Evolutionary conservation across 768 basidiomycete species (phyloP).

Genomic region (Tephrocybe rancida): DNA sequence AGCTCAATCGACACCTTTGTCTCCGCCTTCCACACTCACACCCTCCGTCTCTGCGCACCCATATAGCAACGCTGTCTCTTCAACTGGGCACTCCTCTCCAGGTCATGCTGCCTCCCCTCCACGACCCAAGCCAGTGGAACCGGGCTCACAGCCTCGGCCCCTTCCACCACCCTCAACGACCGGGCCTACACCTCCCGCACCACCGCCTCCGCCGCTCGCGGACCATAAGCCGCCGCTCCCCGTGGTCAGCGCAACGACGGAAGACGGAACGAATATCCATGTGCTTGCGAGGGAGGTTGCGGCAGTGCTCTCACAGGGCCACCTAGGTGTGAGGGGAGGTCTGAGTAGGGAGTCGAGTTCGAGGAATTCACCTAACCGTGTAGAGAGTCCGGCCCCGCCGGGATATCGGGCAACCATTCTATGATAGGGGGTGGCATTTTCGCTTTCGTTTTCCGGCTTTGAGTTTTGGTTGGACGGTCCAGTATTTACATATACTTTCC

Average conservation of each 20-base stretch:
- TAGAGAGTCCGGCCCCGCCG: constrained; percentile 18
- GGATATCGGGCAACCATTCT: constrained; percentile 11
- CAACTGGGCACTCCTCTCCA: not conserved
- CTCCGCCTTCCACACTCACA: constrained; percentile 1
- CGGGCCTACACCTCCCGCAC: not conserved
- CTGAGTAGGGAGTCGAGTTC: not conserved
- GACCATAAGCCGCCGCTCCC: constrained; percentile 4
- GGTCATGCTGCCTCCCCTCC: not conserved
- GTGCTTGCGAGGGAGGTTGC: constrained; percentile 32
- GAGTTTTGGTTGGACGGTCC: too few relatives aligned
- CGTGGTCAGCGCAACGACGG: not conserved
- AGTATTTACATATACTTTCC: not conserved
- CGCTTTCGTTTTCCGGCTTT: too few relatives aligned
- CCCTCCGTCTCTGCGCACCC: not conserved
- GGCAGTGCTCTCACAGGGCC: constrained; percentile 24
- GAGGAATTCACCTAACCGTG: constrained; percentile 2
- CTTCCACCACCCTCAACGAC: not conserved
- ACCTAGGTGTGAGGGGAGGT: constrained; percentile 8
- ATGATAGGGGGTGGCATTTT: not conserved
- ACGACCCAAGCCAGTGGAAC: not conserved
- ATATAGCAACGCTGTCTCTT: not conserved
- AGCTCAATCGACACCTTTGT: not conserved
- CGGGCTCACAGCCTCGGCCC: not conserved
- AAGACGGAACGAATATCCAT: constrained; percentile 19
- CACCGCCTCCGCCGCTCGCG: not conserved